Evolutionary conservation across 169 alveolate genomes (phyloP), one percentile per base, ranked within the genome.

Genomic region (Plasmodium vinckei): DNA sequence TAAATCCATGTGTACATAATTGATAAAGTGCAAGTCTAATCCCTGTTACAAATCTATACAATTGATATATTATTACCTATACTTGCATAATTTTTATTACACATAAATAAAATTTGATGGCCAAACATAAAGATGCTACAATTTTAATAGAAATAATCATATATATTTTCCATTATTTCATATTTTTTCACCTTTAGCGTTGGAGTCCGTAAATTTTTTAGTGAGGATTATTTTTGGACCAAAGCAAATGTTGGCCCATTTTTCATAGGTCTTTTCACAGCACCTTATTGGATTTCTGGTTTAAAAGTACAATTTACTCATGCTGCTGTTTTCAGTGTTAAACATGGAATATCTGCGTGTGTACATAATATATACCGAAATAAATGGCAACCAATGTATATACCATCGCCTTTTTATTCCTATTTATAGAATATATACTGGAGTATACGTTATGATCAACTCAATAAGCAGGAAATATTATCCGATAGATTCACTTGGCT

Each of bases 401-500:
- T 65, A 17, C 17, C 13, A 25, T 46, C 13, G 39, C 42, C 17
- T 56, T 64, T 17, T 19, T n/a, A 15, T 56, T 77, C 65, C 53
- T 42, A 5, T 9, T 61, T 87, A 57, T 92, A 94, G 96, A 92
- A 87, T 33, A 86, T 92, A 15, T 94, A 94, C 77, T 94, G 96
- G 96, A 89, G 95, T 10, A 60, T 61, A 49, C 89, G 95, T 57
- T 91, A 88, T 63, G 93, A 90, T 47, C 88, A 92, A 63, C 82
- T 94, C 42, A 92, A 92, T 54, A 92, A 90, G 93, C 94, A 94
- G 44, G 96, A 94, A 75, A 94, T 94, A 54, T 73, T 94, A 27
- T 94, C 96, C 7, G 96, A 94, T 56, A 67, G 96, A 73, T 92
- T 92, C 71, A 87, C 94, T 2, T 94, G 96, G 96, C 73, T 94